Evolutionary conservation across 225 moss, liverwort and hornwort species (phyloP).

Genomic region (Pleurozium schreberi): DNA sequence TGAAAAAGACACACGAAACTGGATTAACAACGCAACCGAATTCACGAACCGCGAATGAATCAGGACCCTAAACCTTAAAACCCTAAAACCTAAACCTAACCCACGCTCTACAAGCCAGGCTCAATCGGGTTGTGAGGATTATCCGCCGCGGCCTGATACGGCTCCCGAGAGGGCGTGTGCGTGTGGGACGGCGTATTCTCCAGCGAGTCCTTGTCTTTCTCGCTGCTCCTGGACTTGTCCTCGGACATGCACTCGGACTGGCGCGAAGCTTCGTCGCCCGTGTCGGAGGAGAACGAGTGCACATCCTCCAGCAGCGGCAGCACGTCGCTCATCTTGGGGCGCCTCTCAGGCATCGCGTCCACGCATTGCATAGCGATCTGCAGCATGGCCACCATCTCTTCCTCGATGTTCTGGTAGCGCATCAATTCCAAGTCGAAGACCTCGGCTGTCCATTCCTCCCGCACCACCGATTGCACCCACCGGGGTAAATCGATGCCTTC

Average conservation of each 20-base stretch:
- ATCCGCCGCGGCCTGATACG: not conserved
- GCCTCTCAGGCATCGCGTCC: constrained; percentile 50
- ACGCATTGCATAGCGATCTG: constrained; percentile 93
- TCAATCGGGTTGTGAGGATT: not conserved
- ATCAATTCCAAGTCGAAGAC: constrained; percentile 85
- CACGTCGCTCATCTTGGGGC: constrained; percentile 78
- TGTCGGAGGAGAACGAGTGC: constrained; percentile 72
- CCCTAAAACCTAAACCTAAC: not conserved
- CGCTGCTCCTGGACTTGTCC: constrained; percentile 29
- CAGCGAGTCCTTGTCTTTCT: constrained; percentile 30
- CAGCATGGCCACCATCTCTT: constrained; percentile 93
- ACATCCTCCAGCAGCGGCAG: constrained; percentile 77
- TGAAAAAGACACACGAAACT: not conserved
- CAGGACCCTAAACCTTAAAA: not conserved
- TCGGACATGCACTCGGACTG: constrained; percentile 34
- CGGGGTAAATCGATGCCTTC: constrained; percentile 81
- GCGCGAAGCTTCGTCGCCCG: constrained; percentile 50
- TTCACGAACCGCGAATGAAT: not conserved
- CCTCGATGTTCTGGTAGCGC: constrained; percentile 83
- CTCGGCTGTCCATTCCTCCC: constrained; percentile 94
- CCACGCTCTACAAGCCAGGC: not conserved
- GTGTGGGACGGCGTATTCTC: constrained; percentile 21
- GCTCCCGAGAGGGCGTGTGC: constrained; percentile 1
- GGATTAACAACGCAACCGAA: not conserved
- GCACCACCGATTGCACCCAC: constrained; percentile 92